phyloP scores from a whole-genome alignment of 2,329 filamentous ascomycete genomes.

The Diaporthe australafricana region DNA sequence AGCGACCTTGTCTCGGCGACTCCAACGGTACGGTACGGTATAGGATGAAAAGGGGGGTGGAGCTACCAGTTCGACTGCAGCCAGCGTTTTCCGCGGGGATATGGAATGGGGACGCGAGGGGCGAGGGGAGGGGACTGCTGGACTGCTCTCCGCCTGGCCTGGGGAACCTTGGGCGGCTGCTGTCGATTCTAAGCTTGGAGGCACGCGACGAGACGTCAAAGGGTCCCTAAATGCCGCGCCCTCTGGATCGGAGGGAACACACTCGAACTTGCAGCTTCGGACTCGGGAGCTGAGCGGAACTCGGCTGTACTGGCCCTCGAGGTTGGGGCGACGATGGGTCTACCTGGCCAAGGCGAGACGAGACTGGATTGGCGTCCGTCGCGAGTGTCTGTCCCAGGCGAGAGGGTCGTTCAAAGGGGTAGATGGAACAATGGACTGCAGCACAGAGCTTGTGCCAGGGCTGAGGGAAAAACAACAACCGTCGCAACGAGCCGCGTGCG shows the following conservation, averaged over 20 bases:
- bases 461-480: not conserved
- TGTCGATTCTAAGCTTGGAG: not conserved
- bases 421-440: constrained; percentile 1
- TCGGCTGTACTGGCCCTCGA: not conserved
- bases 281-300: not conserved
- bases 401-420: not conserved
- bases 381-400: not conserved
- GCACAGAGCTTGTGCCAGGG: not conserved
- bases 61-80: constrained; percentile 9
- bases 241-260: not conserved
- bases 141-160: constrained; percentile 4
- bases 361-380: not conserved
- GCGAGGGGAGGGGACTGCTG: not conserved
- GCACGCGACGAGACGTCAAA: not conserved
- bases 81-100: constrained; percentile 4
- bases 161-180: constrained; percentile 2
- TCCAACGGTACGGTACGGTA: constrained; percentile 12
- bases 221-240: not conserved
- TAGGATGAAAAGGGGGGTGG: not conserved
- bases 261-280: not conserved
- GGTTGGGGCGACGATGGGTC: not conserved
- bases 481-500: not conserved
- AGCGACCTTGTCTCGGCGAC: constrained; percentile 16
- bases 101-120: not conserved
- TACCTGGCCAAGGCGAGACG: constrained; percentile 1